Evolutionary conservation across 306 rosid genomes (phyloP).

Genomic region (Comarum palustre): DNA sequence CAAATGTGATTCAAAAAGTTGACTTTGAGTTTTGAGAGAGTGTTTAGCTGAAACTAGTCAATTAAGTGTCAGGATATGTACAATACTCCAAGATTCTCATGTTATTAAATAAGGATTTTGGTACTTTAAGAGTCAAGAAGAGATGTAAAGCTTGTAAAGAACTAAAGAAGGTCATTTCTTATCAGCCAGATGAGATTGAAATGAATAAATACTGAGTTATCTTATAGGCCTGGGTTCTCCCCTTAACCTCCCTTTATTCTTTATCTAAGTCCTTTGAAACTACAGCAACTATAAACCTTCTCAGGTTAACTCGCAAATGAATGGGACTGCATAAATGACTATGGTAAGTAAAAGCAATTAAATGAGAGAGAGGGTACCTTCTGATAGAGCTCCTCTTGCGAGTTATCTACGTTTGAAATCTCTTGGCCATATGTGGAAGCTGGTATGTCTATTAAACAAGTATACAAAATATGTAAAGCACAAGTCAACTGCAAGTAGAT

Average conservation of each 20-base stretch:
- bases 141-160: not conserved
- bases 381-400: constrained; percentile 71
- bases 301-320: not conserved
- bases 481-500: constrained; percentile 3
- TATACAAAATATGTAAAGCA: constrained; percentile 27
- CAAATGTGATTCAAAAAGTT: not conserved
- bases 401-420: constrained; percentile 55
- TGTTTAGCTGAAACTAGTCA: not conserved
- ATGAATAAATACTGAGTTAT: not conserved
- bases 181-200: not conserved
- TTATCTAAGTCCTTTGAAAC: not conserved
- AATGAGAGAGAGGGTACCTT: constrained; percentile 41
- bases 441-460: constrained; percentile 43
- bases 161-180: not conserved
- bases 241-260: not conserved
- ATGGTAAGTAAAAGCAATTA: not conserved
- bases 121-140: not conserved
- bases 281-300: not conserved
- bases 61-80: not conserved
- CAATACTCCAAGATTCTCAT: not conserved
- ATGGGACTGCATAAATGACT: not conserved
- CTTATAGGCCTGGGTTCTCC: not conserved
- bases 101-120: not conserved
- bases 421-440: constrained; percentile 63
- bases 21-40: not conserved